Percentiles rank a stretch among this genome's conserved stretches.
phyloP scores from a whole-genome alignment of 1,284 basidiomycete genomes.

The Laetiporus sulphureus region DNA sequence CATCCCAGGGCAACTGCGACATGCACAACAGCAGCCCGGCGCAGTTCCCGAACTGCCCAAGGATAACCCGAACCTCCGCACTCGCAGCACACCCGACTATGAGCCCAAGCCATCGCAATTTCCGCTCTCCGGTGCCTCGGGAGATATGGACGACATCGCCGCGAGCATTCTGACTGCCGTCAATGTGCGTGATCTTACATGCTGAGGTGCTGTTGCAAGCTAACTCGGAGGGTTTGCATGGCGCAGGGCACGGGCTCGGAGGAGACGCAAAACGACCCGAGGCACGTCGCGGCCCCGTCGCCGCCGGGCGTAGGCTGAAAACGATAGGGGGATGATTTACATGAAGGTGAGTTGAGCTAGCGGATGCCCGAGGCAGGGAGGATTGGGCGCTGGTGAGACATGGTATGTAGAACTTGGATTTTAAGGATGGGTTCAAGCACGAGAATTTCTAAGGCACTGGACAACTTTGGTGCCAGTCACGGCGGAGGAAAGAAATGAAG shows the following conservation, averaged over 20 bases:
- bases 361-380: too few species aligned
- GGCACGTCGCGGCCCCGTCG: not conserved
- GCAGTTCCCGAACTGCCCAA: not conserved
- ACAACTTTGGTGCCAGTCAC: too few species aligned
- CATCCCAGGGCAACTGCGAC: slow-evolving; percentile 15
- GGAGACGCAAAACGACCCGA: not conserved
- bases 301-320: not conserved
- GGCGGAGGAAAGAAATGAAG: too few species aligned
- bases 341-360: too few species aligned
- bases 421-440: too few species aligned
- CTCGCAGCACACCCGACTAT: slow-evolving; percentile 1
- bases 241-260: not conserved
- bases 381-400: too few species aligned
- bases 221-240: too few species aligned
- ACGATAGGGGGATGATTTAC: not conserved
- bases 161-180: not conserved
- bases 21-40: slow-evolving; percentile 12
- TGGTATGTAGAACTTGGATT: too few species aligned
- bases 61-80: not conserved
- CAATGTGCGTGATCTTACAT: too few species aligned
- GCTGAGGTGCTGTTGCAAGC: not conserved
- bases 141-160: not conserved
- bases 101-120: slow-evolving; percentile 1
- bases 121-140: not conserved
- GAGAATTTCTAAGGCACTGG: too few species aligned